Percentiles rank a stretch among this genome's conserved stretches.
Conservation (phyloP, 2,329 filamentous ascomycete genomes). For the Cladophialophora yegresii region DNA sequence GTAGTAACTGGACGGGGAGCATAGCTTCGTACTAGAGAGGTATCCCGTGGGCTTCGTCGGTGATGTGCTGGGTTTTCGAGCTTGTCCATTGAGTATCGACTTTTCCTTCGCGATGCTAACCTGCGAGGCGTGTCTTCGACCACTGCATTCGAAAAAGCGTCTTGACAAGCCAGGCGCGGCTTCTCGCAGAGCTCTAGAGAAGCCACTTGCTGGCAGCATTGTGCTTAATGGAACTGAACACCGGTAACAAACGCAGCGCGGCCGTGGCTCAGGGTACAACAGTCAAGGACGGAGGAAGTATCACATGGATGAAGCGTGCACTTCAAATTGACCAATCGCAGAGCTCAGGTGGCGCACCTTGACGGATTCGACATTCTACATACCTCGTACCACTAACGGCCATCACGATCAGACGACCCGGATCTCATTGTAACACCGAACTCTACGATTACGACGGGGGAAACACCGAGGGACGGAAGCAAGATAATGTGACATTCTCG, state of each 20-base stretch:
- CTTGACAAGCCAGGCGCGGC: slow-evolving; percentile 32
- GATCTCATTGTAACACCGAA: not conserved
- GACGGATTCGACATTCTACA: not conserved
- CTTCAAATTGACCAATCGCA: slow-evolving; percentile 5
- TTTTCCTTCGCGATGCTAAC: not conserved
- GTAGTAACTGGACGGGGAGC: not conserved
- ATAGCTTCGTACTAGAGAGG: not conserved
- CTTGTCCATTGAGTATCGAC: not conserved
- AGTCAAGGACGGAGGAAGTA: not conserved
- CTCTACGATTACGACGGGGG: not conserved
- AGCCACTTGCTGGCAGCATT: slow-evolving; percentile 29
- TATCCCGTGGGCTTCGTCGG: not conserved
- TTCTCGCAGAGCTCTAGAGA: slow-evolving; percentile 32
- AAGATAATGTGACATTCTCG: slow-evolving; percentile 23
- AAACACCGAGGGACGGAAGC: not conserved
- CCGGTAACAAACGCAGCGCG: not conserved
- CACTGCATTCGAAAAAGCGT: slow-evolving; percentile 33
- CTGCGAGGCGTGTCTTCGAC: slow-evolving; percentile 15
- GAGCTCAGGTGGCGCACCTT: not conserved
- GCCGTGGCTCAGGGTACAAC: not conserved
- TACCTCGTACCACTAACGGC: not conserved
- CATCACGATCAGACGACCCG: slow-evolving; percentile 7
- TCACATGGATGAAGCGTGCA: not conserved
- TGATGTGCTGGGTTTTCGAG: slow-evolving; percentile 10
- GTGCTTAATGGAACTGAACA: not conserved